Conservation (phyloP, 129 eudicot genomes). For the Escallonia rubra region DNA sequence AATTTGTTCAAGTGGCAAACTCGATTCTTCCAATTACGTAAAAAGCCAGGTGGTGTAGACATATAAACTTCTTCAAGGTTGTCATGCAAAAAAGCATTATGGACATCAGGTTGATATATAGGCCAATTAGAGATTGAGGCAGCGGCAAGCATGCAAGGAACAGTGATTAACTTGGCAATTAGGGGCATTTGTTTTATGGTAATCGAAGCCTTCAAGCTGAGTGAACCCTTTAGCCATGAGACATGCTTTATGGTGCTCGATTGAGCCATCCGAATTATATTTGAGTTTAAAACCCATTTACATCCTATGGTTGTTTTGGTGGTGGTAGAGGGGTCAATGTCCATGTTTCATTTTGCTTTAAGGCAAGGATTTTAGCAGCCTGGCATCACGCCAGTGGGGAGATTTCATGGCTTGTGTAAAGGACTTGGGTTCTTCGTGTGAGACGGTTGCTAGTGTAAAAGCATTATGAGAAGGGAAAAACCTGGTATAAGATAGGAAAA, state of each 20-base stretch:
- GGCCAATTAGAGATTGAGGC: not conserved
- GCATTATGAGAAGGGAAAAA: no score
- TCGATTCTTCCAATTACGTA: not conserved
- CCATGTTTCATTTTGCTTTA: not conserved
- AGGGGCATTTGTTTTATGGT: not conserved
- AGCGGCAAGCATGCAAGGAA: not conserved
- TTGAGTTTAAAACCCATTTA: not conserved
- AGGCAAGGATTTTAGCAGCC: not conserved
- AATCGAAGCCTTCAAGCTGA: not conserved
- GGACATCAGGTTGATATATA: constrained; percentile 5
- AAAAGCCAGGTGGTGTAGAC: not conserved
- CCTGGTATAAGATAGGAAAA: no score
- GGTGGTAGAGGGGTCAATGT: not conserved
- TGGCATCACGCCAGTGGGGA: not conserved
- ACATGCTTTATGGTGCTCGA: not conserved
- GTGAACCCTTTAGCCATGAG: not conserved
- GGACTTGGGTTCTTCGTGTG: not conserved
- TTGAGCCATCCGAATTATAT: not conserved
- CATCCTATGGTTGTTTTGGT: not conserved
- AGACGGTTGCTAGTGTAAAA: no score
- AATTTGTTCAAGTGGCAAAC: constrained; percentile 7
- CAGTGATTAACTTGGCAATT: constrained; percentile 9
- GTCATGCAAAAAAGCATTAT: constrained; percentile 16
- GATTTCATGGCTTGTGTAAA: not conserved
- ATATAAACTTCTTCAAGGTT: constrained; percentile 12